These are phyloP conservation scores for Alternaria consortialis DNA, from an alignment of 2,329 filamentous ascomycete genomes.

Conservation along the genomic window DNA sequence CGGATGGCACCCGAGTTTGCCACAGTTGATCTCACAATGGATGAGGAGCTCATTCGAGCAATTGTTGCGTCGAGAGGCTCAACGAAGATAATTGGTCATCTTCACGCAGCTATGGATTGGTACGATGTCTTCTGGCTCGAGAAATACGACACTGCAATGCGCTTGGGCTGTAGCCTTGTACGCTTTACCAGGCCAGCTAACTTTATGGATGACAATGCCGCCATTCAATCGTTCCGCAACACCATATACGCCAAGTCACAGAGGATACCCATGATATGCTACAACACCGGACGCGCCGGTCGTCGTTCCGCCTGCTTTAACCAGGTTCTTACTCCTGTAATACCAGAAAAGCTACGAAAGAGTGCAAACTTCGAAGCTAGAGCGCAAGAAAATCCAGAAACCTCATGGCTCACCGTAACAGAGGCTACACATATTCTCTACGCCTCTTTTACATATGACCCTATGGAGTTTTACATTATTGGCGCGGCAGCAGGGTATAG, in stretches of 20 bases:
- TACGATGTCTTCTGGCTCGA: conserved; percentile 63
- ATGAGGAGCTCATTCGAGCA: conserved; percentile 61
- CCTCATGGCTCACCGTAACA: conserved; percentile 65
- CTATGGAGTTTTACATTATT: conserved; percentile 76
- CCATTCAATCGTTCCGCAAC: conserved; percentile 65
- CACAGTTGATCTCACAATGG: conserved; percentile 68
- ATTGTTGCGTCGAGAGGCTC: conserved; percentile 62
- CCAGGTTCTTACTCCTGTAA: conserved; percentile 68
- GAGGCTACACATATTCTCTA: conserved; percentile 73
- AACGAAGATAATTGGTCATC: conserved; percentile 69
- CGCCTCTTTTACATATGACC: conserved; percentile 71
- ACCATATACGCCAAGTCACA: conserved; percentile 57
- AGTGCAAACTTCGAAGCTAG: conserved; percentile 48
- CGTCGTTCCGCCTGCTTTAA: conserved; percentile 73
- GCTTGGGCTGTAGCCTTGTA: conserved; percentile 68
- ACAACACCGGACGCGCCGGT: conserved; percentile 70
- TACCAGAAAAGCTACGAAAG: conserved; percentile 58
- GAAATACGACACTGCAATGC: conserved; percentile 66
- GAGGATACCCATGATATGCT: conserved; percentile 66
- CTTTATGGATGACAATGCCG: conserved; percentile 69
- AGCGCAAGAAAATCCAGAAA: conserved; percentile 47
- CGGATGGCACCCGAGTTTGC: conserved; percentile 70
- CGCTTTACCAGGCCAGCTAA: conserved; percentile 67
- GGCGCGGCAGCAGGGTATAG: conserved; percentile 79
- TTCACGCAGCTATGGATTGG: conserved; percentile 64